A percentile compares a stretch with the other conserved stretches of the same genome.
These are phyloP conservation scores for Cucurbita pepo DNA, from an alignment of 306 rosid species.

Conservation along the genomic window DNA sequence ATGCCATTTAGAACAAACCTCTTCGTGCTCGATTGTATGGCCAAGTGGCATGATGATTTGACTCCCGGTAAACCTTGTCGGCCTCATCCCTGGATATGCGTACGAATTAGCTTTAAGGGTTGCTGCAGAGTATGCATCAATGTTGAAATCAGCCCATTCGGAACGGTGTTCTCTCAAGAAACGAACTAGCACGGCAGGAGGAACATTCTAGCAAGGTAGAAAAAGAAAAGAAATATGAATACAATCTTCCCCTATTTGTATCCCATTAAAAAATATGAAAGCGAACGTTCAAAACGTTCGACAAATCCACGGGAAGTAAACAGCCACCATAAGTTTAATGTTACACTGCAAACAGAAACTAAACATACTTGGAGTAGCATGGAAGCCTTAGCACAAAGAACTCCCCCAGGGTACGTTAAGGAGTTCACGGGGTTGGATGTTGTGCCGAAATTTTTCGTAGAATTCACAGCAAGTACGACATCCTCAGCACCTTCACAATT, in stretches of 20 bases:
- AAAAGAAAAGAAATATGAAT: neutral
- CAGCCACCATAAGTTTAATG: neutral
- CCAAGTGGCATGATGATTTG: constrained; percentile 98
- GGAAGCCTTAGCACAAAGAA: constrained; percentile 94
- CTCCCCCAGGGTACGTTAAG: constrained; percentile 67
- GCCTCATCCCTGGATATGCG: constrained; percentile 83
- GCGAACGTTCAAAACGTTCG: neutral
- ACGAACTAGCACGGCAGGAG: constrained; percentile 86
- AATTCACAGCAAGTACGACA: constrained; percentile 66
- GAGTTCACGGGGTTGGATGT: constrained; percentile 55
- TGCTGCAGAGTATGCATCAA: constrained; percentile 79
- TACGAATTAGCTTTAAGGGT: constrained; percentile 62
- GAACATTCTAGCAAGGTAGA: constrained; percentile 51
- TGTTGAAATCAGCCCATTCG: constrained; percentile 98
- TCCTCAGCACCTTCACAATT: constrained; percentile 84
- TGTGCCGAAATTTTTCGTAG: constrained; percentile 52
- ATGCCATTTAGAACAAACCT: constrained; percentile 23
- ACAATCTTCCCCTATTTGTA: neutral
- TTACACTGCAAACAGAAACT: neutral
- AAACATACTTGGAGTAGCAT: constrained; percentile 86
- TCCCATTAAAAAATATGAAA: neutral
- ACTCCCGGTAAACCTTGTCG: constrained; percentile 86
- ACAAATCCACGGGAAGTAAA: neutral
- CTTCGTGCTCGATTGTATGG: constrained; percentile 89
- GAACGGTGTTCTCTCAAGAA: constrained; percentile 95